phyloP scores from a whole-genome alignment of 768 basidiomycete species.

The Hericium erinaceus region DNA sequence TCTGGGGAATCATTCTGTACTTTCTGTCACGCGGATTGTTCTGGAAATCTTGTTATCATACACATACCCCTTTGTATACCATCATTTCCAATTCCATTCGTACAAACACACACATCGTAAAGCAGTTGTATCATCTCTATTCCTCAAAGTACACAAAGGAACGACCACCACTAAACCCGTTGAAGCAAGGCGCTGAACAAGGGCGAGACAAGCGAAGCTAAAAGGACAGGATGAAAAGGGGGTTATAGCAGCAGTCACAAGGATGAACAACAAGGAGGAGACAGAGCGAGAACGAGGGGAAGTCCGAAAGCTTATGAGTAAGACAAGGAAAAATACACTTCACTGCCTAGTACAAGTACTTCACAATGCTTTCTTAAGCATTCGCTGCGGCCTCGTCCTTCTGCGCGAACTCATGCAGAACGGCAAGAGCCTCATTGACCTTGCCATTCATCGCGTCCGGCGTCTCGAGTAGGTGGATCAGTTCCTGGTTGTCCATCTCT shows the following conservation, averaged over 20 bases:
- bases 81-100: slow-evolving; percentile 14
- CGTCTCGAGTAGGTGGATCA: slow-evolving; percentile 80
- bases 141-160: slow-evolving; percentile 48
- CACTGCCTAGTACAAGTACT: slow-evolving; percentile 1
- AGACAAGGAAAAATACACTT: slow-evolving; percentile 1
- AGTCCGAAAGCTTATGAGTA: slow-evolving; percentile 37
- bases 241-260: slow-evolving; percentile 13
- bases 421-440: slow-evolving; percentile 84
- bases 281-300: slow-evolving; percentile 24
- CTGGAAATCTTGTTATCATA: slow-evolving; percentile 1
- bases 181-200: slow-evolving; percentile 19
- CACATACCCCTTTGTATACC: slow-evolving; percentile 13
- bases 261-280: slow-evolving; percentile 24
- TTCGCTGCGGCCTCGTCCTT: slow-evolving; percentile 25
- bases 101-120: slow-evolving; percentile 17
- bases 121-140: slow-evolving; percentile 54
- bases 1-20: slow-evolving; percentile 5
- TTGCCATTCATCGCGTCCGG: slow-evolving; percentile 79
- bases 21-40: neutral
- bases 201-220: slow-evolving; percentile 23
- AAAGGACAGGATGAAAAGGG: slow-evolving; percentile 12
- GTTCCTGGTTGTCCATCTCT: slow-evolving; percentile 96
- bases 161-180: slow-evolving; percentile 44
- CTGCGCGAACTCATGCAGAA: slow-evolving; percentile 76
- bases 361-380: slow-evolving; percentile 1